These are phyloP conservation scores for Quercus ilex DNA, from an alignment of 306 rosid species.

Conservation along the genomic window DNA sequence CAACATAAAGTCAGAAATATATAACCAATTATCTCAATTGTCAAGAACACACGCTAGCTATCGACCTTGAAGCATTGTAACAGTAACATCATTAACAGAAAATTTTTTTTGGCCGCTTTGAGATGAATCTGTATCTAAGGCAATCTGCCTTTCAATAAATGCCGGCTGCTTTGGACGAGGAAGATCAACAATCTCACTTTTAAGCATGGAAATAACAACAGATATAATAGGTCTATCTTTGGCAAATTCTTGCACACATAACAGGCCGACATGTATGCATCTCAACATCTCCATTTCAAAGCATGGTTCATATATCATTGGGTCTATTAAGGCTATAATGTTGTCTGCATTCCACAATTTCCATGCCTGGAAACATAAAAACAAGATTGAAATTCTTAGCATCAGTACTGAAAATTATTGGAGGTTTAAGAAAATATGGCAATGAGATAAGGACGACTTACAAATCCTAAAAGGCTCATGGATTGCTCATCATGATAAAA, in stretches of 20 bases:
- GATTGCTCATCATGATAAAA: background rate
- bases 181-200: background rate
- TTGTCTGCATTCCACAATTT: background rate
- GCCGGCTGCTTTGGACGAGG: background rate
- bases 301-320: background rate
- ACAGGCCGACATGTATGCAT: background rate
- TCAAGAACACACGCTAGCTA: background rate
- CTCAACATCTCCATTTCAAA: background rate
- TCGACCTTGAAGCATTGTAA: background rate
- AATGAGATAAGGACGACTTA: background rate
- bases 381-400: background rate
- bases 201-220: background rate
- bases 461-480: slow-evolving; percentile 11
- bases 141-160: background rate
- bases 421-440: background rate
- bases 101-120: background rate
- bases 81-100: background rate
- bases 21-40: no score
- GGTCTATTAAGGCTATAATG: background rate
- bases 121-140: background rate
- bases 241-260: background rate
- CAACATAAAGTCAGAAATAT: no score
- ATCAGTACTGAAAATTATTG: background rate
- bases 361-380: background rate
- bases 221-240: background rate